Evolutionary conservation across 1,284 basidiomycete species (phyloP), one percentile per base, ranked within the genome.

Genomic region (Rhizoctonia solani): DNA sequence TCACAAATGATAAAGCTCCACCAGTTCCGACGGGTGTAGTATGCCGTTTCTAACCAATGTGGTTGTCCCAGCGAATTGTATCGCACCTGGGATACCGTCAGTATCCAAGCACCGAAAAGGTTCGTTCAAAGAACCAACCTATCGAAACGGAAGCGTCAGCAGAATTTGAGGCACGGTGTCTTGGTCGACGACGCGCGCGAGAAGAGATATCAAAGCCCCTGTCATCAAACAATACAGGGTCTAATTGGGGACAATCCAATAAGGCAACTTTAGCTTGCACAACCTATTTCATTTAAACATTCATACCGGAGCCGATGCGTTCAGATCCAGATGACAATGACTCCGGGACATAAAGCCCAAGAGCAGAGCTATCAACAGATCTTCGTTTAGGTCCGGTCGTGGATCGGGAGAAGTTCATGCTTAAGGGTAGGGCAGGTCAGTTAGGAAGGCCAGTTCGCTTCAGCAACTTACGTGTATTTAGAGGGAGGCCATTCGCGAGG

Each of bases 1-100:
- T 50, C 11, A 61, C 58, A 50, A 27, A 41, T 61, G 58, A 19
- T 61, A 50, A 4, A 61, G 32, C 27, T 61, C 58, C 4, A 61
- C 47, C 32, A 61, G 11, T 32, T 61, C 58, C 3, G 58, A 50
- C 11, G 58, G 58, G 44, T 50, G 13, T 21, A 61, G 25, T 13
- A 61, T 21, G 5, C 30, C 46, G 3, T 61, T 25, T 29, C 34
- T 27, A 5, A 61, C 58, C n/a, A 61, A 6, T 1, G 47, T 23
- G 19, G 46, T 50, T 13, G 58, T 25, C 4, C 1, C n/a, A 9
- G 58, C 58, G 32, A 50, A 13, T 21, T 61, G 58, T 14, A 61
- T 39, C 19, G 58, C 44, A 39, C 49, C 58, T 61, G n/a, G 11
- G 27, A 14, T 14, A 29, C 42, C 6, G 29, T 30, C 21, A 16